Base-by-base conservation (phyloP, 106 monocot genomes). In the Dioscorea zingiberensis region DNA sequence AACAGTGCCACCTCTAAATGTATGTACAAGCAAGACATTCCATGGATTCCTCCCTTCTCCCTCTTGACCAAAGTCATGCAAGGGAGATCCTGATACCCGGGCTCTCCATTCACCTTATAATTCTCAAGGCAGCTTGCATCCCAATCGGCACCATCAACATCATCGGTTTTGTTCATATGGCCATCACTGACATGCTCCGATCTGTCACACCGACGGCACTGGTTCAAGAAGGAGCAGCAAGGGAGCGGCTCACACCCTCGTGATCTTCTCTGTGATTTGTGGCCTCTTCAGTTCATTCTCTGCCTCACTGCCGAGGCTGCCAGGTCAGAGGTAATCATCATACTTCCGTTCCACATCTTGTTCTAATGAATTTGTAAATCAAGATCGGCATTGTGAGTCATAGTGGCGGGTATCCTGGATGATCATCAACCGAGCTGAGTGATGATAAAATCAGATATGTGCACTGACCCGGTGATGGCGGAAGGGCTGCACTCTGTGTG, bases 301-400 rank as follows among this genome's bases (percentile, higher is more conserved):
- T 95, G 78, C 77, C 82, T 95, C 21, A 73, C 91, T 16, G 87
- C 87, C 5, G 91, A 95, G 76, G 88, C 83, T 44, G 63, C 91
- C 24, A 71, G 83, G 56, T 85, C 91, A 7, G 85, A 95, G 90
- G 91, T 88, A 90, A n/a, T 2, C 38, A 38, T 38, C 38, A 38
- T 10, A 38, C n/a, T n/a, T n/a, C n/a, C n/a, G n/a, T n/a, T n/a
- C n/a, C n/a, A n/a, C n/a, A 38, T 38, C 38, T 38, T 38, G 38
- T 38, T 10, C 38, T 6, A 6, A 38, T 38, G 38, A 38, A 38
- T 38, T n/a, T 38, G 10, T 38, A 38, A 38, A 2, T 38, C 38
- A 38, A 38, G 10, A 38, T 38, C 38, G 10, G 6, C 38, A 38
- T 38, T 6, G 10, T 38, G 38, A 38, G 6, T 38, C 4, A 38